A percentile compares a stretch with the other conserved stretches of the same genome.
These are phyloP conservation scores for Aspergillus sclerotialis DNA, from an alignment of 2,329 filamentous ascomycete genomes.

Conservation along the genomic window DNA sequence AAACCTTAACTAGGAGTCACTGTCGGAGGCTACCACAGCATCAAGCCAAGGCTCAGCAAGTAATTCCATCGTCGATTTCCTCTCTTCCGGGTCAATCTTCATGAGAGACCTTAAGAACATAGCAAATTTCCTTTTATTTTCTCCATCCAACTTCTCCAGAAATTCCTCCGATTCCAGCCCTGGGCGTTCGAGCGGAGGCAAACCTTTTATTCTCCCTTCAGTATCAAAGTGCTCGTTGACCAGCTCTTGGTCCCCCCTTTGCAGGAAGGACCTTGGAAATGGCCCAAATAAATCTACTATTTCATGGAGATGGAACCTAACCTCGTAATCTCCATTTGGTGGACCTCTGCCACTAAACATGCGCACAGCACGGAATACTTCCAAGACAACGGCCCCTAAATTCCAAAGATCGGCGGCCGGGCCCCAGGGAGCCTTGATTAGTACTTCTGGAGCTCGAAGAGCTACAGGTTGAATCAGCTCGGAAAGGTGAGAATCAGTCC, in stretches of 20 bases:
- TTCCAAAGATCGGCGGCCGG: constrained; percentile 19
- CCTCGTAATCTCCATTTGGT: constrained; percentile 4
- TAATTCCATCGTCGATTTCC: constrained; percentile 9
- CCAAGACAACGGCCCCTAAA: constrained; percentile 7
- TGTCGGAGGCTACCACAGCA: no score
- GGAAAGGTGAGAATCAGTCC: constrained; percentile 11
- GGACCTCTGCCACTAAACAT: constrained; percentile 5
- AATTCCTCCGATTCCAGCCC: not conserved
- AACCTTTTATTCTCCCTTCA: constrained; percentile 4
- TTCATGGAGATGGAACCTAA: constrained; percentile 8
- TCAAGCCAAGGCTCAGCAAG: constrained; percentile 10
- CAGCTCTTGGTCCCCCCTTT: constrained; percentile 4
- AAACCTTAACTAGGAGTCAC: no score
- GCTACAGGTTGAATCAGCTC: constrained; percentile 15
- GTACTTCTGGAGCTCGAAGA: constrained; percentile 20
- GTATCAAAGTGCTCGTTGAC: constrained; percentile 5
- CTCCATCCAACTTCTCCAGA: constrained; percentile 5
- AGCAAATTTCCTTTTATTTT: constrained; percentile 10
- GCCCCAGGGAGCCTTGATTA: constrained; percentile 16
- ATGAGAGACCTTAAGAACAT: constrained; percentile 11
- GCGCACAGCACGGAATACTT: constrained; percentile 7
- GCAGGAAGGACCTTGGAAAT: constrained; percentile 5
- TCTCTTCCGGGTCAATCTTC: constrained; percentile 10
- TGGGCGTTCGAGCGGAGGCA: not conserved
- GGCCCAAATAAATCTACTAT: constrained; percentile 9